phyloP scores from a whole-genome alignment of 352 stramenopile species.

The Globisporangium spinosum region DNA sequence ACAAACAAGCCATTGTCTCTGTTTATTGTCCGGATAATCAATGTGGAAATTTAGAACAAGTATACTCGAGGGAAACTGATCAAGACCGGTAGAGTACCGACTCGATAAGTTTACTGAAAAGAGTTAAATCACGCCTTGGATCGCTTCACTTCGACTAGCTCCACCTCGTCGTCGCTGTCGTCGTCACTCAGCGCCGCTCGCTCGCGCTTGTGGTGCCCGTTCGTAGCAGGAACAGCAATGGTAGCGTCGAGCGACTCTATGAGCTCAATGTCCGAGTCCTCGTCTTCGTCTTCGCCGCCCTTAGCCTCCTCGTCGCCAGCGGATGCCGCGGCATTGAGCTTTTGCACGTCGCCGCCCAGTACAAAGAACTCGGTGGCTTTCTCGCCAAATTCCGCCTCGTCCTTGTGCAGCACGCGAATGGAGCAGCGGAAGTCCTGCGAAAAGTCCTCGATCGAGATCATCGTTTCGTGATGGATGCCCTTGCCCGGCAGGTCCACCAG shows the following conservation, averaged over 20 bases:
- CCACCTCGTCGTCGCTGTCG: slow-evolving; percentile 13
- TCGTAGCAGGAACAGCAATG: background rate
- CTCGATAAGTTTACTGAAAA: background rate
- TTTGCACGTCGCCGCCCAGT: slow-evolving; percentile 60
- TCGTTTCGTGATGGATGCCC: slow-evolving; percentile 90
- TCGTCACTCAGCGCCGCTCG: background rate
- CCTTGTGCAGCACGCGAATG: slow-evolving; percentile 72
- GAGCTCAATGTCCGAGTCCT: slow-evolving; percentile 32
- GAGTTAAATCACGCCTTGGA: slow-evolving; percentile 14
- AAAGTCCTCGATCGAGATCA: slow-evolving; percentile 94
- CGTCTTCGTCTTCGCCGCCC: slow-evolving; percentile 29
- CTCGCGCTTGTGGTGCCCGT: slow-evolving; percentile 9
- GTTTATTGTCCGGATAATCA: background rate
- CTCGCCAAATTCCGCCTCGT: slow-evolving; percentile 60
- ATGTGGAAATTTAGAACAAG: background rate
- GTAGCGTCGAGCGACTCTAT: slow-evolving; percentile 15
- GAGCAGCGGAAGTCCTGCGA: slow-evolving; percentile 91
- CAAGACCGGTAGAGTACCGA: background rate
- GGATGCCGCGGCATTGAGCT: slow-evolving; percentile 36
- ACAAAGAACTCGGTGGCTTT: slow-evolving; percentile 71
- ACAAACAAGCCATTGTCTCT: background rate
- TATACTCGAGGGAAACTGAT: slow-evolving; percentile 10
- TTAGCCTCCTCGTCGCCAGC: slow-evolving; percentile 25
- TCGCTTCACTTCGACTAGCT: slow-evolving; percentile 18
- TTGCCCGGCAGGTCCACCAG: slow-evolving; percentile 87